Conservation (phyloP, 2,329 filamentous ascomycete genomes). For the Ophiosphaerella herpotricha region DNA sequence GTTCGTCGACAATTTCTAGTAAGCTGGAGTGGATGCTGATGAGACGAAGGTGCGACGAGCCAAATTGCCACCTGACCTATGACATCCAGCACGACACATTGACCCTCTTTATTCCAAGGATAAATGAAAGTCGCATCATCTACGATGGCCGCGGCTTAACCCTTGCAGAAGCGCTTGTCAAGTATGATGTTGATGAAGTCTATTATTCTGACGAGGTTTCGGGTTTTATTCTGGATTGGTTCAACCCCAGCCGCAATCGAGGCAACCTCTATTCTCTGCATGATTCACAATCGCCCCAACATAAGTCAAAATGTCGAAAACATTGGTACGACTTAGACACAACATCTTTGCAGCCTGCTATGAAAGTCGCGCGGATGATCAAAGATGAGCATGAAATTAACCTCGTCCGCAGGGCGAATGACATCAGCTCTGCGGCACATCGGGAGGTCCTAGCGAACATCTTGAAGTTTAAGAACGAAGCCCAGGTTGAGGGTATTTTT, state of each 20-base stretch:
- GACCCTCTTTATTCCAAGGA: constrained; percentile 73
- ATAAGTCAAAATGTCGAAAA: no score
- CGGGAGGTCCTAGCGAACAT: constrained; percentile 69
- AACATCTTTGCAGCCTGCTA: constrained; percentile 66
- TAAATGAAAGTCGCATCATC: constrained; percentile 64
- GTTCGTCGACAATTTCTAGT: constrained; percentile 23
- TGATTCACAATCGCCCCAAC: constrained; percentile 9
- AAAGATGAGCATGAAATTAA: constrained; percentile 85
- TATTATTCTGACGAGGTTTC: constrained; percentile 54
- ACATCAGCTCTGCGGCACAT: constrained; percentile 79
- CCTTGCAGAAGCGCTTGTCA: constrained; percentile 63
- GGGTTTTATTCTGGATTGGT: constrained; percentile 39
- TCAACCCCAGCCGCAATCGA: constrained; percentile 19
- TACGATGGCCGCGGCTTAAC: constrained; percentile 68
- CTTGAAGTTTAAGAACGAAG: constrained; percentile 71
- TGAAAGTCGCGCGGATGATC: constrained; percentile 78
- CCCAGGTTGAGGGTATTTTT: constrained; percentile 81
- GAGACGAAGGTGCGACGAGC: constrained; percentile 48
- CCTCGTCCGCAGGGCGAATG: constrained; percentile 79
- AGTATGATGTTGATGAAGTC: constrained; percentile 72
- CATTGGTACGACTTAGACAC: constrained; percentile 18
- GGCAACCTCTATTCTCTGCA: constrained; percentile 44
- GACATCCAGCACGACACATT: constrained; percentile 65
- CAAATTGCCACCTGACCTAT: constrained; percentile 62
- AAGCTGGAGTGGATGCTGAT: constrained; percentile 13